These are phyloP conservation scores for Daldinia caldariorum DNA, from an alignment of 495 filamentous ascomycete genomes.

Conservation along the genomic window DNA sequence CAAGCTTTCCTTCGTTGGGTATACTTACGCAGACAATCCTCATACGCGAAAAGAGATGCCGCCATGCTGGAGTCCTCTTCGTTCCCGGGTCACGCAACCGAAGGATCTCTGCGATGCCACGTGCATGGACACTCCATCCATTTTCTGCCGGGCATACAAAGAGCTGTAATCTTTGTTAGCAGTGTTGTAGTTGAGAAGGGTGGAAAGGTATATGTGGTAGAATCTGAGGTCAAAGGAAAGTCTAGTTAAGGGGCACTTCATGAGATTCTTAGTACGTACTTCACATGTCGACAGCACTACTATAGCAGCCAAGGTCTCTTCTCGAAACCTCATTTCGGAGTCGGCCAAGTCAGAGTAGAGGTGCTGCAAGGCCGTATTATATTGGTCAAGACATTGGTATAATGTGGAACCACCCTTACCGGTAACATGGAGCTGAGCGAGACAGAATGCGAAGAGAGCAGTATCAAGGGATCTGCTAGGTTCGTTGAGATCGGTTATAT, in stretches of 20 bases:
- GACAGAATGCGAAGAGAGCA: slow-evolving; percentile 32
- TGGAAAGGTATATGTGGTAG: not conserved
- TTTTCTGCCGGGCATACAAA: slow-evolving; percentile 27
- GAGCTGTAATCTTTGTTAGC: slow-evolving; percentile 15
- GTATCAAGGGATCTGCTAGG: slow-evolving; percentile 26
- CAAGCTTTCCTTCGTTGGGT: not conserved
- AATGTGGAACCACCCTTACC: slow-evolving; percentile 21
- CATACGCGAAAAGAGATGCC: slow-evolving; percentile 34
- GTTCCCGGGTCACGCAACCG: slow-evolving; percentile 24
- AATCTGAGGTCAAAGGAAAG: not conserved
- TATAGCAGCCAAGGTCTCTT: slow-evolving; percentile 31
- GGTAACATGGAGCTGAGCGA: slow-evolving; percentile 28
- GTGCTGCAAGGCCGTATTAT: slow-evolving; percentile 29
- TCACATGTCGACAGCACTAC: slow-evolving; percentile 33
- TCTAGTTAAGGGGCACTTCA: not conserved
- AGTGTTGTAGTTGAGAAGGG: not conserved
- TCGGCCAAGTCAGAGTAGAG: slow-evolving; percentile 27
- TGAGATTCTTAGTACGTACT: slow-evolving; percentile 4
- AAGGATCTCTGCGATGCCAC: slow-evolving; percentile 25
- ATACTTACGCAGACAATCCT: slow-evolving; percentile 29
- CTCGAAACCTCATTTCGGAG: slow-evolving; percentile 21
- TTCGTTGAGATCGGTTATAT: slow-evolving; percentile 13
- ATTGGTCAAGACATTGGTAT: slow-evolving; percentile 32
- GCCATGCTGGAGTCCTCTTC: slow-evolving; percentile 29
- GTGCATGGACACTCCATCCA: slow-evolving; percentile 32